Evolutionary conservation across 2,329 filamentous ascomycete genomes (phyloP).

Genomic region (Colletotrichum tabaci): DNA sequence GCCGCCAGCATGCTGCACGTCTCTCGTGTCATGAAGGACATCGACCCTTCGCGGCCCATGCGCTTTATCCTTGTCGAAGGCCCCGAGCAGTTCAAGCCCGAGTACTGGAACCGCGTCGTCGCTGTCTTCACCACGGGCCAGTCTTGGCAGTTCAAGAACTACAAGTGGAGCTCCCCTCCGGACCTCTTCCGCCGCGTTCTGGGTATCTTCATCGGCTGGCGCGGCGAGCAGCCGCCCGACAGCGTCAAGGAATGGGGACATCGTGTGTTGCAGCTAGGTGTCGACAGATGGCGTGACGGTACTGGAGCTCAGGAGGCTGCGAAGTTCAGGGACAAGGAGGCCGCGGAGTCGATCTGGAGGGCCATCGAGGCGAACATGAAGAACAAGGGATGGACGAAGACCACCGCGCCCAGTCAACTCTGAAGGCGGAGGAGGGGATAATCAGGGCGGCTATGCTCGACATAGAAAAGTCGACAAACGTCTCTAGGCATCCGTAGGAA

Average conservation of each 20-base stretch:
- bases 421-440: neutral
- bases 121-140: constrained; percentile 98
- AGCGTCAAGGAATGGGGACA: constrained; percentile 88
- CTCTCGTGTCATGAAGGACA: constrained; percentile 79
- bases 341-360: constrained; percentile 94
- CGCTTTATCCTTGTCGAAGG: constrained; percentile 97
- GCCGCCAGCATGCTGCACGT: constrained; percentile 88
- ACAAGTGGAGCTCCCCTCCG: constrained; percentile 92
- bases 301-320: constrained; percentile 64
- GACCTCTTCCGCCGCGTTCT: constrained; percentile 92
- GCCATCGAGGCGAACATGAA: constrained; percentile 91
- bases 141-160: constrained; percentile 98
- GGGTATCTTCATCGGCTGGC: constrained; percentile 93
- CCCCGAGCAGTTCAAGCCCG: constrained; percentile 94
- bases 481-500: neutral
- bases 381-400: constrained; percentile 84
- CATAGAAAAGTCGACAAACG: neutral
- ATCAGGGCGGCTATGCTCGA: neutral
- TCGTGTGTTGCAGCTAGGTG: constrained; percentile 81
- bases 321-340: constrained; percentile 89
- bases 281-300: constrained; percentile 86
- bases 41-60: constrained; percentile 80
- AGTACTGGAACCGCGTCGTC: constrained; percentile 96
- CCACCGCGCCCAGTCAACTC: constrained; percentile 69
- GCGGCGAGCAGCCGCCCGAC: constrained; percentile 84